phyloP scores from a whole-genome alignment of 495 filamentous ascomycete species.

The Hypoxylon intermedium region DNA sequence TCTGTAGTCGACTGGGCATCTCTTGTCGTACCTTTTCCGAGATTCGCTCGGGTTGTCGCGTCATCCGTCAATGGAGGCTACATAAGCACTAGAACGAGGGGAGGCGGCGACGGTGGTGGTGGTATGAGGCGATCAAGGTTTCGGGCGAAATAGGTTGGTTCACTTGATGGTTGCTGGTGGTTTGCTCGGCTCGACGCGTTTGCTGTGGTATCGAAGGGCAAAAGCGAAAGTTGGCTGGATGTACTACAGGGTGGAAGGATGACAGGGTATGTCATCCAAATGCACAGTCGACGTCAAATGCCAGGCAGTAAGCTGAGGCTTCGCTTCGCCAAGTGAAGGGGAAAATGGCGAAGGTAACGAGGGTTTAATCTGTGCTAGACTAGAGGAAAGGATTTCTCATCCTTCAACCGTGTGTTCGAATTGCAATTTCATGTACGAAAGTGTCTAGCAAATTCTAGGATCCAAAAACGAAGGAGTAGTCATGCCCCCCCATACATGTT shows the following conservation, averaged over 20 bases:
- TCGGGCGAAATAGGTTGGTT: not conserved
- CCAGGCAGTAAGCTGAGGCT: conserved; percentile 6
- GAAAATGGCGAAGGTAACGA: conserved; percentile 1
- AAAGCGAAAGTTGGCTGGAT: not conserved
- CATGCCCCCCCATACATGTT: conserved; percentile 28
- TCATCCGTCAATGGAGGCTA: not conserved
- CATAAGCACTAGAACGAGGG: not conserved
- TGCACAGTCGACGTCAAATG: conserved; percentile 8
- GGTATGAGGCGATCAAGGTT: not conserved
- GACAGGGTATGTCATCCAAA: conserved; percentile 23
- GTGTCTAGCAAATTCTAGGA: conserved; percentile 7
- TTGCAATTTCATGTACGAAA: conserved; percentile 16
- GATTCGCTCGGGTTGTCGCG: conserved; percentile 1
- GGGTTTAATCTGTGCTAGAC: not conserved
- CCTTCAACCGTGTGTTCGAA: conserved; percentile 7
- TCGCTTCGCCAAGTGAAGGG: conserved; percentile 9
- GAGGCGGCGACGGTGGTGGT: not conserved
- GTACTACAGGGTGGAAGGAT: not conserved
- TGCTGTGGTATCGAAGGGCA: not conserved
- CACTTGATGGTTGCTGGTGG: conserved; percentile 3
- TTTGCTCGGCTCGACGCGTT: conserved; percentile 8
- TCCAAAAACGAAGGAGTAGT: conserved; percentile 7
- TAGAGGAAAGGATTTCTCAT: conserved; percentile 3
- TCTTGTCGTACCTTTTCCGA: conserved; percentile 30
- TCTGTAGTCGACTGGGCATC: conserved; percentile 52